Conservation (phyloP, 345 rosid genomes). For the Salix udensis region DNA sequence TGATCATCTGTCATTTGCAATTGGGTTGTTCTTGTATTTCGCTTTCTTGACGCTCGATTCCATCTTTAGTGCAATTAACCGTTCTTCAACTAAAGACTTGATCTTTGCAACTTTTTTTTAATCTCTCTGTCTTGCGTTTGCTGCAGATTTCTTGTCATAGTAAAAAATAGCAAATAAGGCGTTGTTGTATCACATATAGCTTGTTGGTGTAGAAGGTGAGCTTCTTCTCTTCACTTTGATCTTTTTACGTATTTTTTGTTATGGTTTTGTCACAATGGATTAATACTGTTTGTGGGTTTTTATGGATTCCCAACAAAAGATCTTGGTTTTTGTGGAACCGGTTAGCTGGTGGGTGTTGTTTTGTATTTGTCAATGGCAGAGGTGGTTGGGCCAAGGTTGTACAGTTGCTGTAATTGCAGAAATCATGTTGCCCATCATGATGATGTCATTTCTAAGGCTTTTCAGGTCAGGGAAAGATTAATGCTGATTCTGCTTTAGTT, state of each 20-base stretch:
- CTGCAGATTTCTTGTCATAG: slow-evolving; percentile 5
- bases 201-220: slow-evolving; percentile 9
- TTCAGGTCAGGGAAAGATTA: slow-evolving; percentile 36
- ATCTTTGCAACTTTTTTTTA: neutral
- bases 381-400: slow-evolving; percentile 46
- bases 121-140: neutral
- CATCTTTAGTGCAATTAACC: neutral
- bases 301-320: neutral
- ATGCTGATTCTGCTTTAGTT: slow-evolving; percentile 7
- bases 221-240: neutral
- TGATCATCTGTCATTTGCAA: slow-evolving; percentile 2
- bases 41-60: neutral
- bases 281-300: neutral
- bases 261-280: neutral
- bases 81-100: neutral
- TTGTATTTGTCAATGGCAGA: slow-evolving; percentile 15
- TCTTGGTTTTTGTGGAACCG: slow-evolving; percentile 10
- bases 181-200: neutral
- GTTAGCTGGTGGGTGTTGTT: slow-evolving; percentile 6
- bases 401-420: slow-evolving; percentile 58
- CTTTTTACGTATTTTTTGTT: neutral
- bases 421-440: slow-evolving; percentile 56
- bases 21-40: neutral
- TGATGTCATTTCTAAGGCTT: slow-evolving; percentile 55
- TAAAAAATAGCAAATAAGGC: neutral